Conservation (phyloP, 148 eudicot species). For the Polygonum maritimum region DNA sequence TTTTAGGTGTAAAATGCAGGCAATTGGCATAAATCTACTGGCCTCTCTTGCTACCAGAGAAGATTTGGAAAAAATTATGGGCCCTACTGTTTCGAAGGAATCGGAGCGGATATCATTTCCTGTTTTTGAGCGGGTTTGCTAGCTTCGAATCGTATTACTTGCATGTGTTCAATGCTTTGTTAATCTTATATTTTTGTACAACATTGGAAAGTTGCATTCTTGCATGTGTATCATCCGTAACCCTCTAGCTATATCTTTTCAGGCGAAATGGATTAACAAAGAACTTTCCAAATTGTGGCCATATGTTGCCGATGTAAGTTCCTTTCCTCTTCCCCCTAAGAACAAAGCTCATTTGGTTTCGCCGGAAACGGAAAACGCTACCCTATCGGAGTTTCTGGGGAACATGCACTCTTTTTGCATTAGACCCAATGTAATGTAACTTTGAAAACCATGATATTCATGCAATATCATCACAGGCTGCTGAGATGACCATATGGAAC, state of each 20-base stretch:
- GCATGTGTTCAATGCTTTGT: neutral
- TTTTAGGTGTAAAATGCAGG: constrained; percentile 33
- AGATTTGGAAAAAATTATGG: constrained; percentile 85
- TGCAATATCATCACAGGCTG: constrained; percentile 48
- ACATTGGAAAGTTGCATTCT: neutral
- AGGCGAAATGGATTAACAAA: constrained; percentile 94
- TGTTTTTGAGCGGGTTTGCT: constrained; percentile 78
- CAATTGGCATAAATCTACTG: constrained; percentile 76
- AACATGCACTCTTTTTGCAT: too few relatives aligned
- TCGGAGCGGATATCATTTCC: constrained; percentile 95
- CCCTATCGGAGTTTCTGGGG: too few relatives aligned
- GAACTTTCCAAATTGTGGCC: constrained; percentile 89
- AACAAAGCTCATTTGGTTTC: too few relatives aligned
- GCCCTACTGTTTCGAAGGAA: constrained; percentile 47
- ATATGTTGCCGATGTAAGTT: constrained; percentile 85
- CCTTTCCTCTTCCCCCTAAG: constrained; percentile 4
- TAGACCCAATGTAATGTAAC: too few relatives aligned
- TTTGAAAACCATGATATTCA: neutral
- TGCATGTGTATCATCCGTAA: neutral
- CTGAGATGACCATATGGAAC: constrained; percentile 62
- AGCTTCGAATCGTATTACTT: neutral
- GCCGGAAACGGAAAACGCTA: too few relatives aligned
- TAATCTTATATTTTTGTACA: neutral
- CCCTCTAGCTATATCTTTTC: constrained; percentile 18
- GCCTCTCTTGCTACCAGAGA: constrained; percentile 69